These are phyloP conservation scores for Geosmithia morbida DNA, from an alignment of 2,329 filamentous ascomycete species.

Conservation along the genomic window DNA sequence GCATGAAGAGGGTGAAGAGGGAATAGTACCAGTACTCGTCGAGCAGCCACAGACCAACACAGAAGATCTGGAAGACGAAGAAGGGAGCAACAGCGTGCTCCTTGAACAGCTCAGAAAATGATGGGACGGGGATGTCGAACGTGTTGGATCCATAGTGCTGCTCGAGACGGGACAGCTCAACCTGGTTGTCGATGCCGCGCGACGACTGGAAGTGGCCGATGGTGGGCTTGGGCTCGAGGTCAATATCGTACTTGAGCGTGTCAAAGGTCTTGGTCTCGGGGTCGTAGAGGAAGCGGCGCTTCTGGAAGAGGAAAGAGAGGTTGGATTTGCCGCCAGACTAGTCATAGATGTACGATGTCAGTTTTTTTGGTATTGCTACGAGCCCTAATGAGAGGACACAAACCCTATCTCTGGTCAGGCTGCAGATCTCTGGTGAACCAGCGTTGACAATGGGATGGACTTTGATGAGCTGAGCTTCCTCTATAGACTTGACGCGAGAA, in stretches of 20 bases:
- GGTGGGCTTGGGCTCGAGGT: conserved; percentile 68
- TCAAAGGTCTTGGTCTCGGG: conserved; percentile 59
- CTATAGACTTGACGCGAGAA: conserved; percentile 51
- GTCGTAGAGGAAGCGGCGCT: conserved; percentile 85
- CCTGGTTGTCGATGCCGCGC: conserved; percentile 56
- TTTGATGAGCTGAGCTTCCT: conserved; percentile 77
- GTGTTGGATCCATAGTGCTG: conserved; percentile 93
- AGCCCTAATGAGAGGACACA: conserved; percentile 2
- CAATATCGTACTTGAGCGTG: conserved; percentile 71
- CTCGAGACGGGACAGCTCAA: conserved; percentile 67
- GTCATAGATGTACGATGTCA: too few relatives aligned
- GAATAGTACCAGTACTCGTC: conserved; percentile 99
- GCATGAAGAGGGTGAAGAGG: conserved; percentile 96
- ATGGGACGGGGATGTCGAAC: conserved; percentile 95
- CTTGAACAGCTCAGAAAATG: conserved; percentile 90
- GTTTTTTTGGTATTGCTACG: too few relatives aligned
- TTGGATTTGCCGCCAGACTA: conserved; percentile 60
- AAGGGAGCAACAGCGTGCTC: conserved; percentile 98
- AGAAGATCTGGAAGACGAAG: conserved; percentile 99
- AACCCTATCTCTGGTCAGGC: conserved; percentile 60
- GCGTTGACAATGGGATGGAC: conserved; percentile 83
- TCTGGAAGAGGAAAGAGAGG: conserved; percentile 90
- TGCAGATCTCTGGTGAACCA: conserved; percentile 76
- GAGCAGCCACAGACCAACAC: conserved; percentile 94
- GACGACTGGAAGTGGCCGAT: conserved; percentile 69